These are phyloP conservation scores for Hymenoscyphus albidus DNA, from an alignment of 2,329 filamentous ascomycete species.

Conservation along the genomic window DNA sequence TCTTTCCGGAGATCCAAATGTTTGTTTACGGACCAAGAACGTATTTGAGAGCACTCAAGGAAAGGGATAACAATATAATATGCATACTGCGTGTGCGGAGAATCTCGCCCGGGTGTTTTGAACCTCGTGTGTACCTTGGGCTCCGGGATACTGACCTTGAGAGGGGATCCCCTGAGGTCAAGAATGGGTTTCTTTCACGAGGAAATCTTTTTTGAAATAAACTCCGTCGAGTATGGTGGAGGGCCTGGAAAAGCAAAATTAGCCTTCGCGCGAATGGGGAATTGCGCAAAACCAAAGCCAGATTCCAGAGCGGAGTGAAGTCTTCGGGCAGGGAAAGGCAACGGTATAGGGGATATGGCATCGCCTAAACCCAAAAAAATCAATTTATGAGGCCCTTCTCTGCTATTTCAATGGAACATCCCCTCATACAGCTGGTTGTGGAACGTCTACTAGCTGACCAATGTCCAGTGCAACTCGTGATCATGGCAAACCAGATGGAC, in stretches of 20 bases:
- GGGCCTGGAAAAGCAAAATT: neutral
- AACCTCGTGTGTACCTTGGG: neutral
- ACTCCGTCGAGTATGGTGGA: neutral
- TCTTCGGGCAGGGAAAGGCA: neutral
- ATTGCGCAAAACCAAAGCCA: neutral
- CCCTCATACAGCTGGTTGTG: conserved; percentile 19
- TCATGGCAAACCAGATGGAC: conserved; percentile 38
- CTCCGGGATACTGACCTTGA: neutral
- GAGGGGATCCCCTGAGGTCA: neutral
- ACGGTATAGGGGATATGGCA: neutral
- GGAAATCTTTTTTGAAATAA: neutral
- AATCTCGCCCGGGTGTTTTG: neutral
- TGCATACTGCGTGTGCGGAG: neutral
- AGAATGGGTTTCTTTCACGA: neutral
- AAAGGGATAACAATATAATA: neutral
- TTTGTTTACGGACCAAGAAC: neutral
- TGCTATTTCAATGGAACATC: conserved; percentile 15
- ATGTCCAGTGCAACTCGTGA: conserved; percentile 33
- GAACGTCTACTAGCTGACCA: conserved; percentile 19
- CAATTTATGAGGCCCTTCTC: conserved; percentile 13
- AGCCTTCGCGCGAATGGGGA: neutral
- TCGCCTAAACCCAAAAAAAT: neutral
- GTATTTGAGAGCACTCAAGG: neutral
- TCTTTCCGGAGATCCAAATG: neutral
- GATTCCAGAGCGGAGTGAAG: neutral